Conservation (phyloP, 2,329 filamentous ascomycete genomes). For the Colletotrichum phormii region DNA sequence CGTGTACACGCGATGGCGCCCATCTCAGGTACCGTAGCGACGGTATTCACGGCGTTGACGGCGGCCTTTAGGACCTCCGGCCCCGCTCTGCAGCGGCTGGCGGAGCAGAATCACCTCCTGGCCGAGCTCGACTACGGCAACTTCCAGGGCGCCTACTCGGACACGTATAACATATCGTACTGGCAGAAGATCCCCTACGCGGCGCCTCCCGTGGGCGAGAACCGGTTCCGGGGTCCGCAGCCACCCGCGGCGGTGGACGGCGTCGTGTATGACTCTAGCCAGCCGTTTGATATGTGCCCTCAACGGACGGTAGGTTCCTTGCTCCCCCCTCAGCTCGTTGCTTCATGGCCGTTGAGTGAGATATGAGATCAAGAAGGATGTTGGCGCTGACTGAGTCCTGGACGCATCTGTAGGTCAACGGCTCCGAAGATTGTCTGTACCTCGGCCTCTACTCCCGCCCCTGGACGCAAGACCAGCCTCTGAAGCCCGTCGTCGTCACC, state of each 20-base stretch:
- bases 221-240: conserved; percentile 71
- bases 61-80: conserved; percentile 8
- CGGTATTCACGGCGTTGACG: conserved; percentile 6
- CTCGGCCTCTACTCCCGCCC: conserved; percentile 70
- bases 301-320: conserved; percentile 59
- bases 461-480: conserved; percentile 57
- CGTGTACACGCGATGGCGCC: conserved; percentile 16
- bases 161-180: conserved; percentile 67
- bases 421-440: conserved; percentile 71
- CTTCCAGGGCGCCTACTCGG: conserved; percentile 64
- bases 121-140: conserved; percentile 58
- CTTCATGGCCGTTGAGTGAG: background rate
- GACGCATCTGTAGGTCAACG: conserved; percentile 51
- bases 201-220: conserved; percentile 66
- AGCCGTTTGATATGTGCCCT: conserved; percentile 68
- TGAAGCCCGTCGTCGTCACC: conserved; percentile 68
- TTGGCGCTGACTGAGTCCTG: background rate
- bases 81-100: conserved; percentile 14
- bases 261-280: conserved; percentile 65
- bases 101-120: conserved; percentile 25
- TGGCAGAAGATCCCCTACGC: conserved; percentile 72
- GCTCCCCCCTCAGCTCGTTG: too few species aligned
- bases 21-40: conserved; percentile 1
- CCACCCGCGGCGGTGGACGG: conserved; percentile 60
- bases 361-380: too few species aligned